phyloP scores from a whole-genome alignment of 1,284 basidiomycete genomes.

The Caloboletus inedulis region DNA sequence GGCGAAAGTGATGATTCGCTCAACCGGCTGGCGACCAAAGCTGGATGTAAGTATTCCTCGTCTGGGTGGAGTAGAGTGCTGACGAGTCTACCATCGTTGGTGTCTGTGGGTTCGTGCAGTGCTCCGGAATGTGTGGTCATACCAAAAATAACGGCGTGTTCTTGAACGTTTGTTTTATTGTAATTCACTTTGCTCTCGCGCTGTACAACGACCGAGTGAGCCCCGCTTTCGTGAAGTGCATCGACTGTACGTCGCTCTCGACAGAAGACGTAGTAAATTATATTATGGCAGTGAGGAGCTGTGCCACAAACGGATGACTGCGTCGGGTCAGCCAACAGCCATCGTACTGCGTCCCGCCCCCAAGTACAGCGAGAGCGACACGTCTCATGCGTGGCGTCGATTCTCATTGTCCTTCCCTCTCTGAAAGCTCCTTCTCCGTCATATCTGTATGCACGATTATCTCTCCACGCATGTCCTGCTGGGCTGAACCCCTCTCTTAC shows the following conservation, averaged over 20 bases:
- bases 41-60: constrained; percentile 74
- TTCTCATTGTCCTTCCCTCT: constrained; percentile 32
- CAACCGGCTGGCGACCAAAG: constrained; percentile 95
- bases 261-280: too few relatives aligned
- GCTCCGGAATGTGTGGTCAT: constrained; percentile 74
- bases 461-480: background rate
- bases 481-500: constrained; percentile 12
- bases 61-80: background rate
- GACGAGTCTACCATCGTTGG: constrained; percentile 7
- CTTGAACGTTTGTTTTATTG: constrained; percentile 16
- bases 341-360: constrained; percentile 1
- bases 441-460: constrained; percentile 37
- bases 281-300: constrained; percentile 3
- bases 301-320: constrained; percentile 26
- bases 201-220: constrained; percentile 9
- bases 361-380: background rate
- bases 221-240: background rate
- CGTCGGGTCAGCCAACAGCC: constrained; percentile 1
- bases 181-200: constrained; percentile 13
- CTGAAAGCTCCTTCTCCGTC: constrained; percentile 41
- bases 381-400: constrained; percentile 25
- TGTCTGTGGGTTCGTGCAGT: constrained; percentile 40
- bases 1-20: constrained; percentile 97
- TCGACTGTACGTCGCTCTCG: background rate
- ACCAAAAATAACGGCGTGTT: constrained; percentile 56